Conservation (phyloP, 306 rosid species). For the Arachis hypogaea region DNA sequence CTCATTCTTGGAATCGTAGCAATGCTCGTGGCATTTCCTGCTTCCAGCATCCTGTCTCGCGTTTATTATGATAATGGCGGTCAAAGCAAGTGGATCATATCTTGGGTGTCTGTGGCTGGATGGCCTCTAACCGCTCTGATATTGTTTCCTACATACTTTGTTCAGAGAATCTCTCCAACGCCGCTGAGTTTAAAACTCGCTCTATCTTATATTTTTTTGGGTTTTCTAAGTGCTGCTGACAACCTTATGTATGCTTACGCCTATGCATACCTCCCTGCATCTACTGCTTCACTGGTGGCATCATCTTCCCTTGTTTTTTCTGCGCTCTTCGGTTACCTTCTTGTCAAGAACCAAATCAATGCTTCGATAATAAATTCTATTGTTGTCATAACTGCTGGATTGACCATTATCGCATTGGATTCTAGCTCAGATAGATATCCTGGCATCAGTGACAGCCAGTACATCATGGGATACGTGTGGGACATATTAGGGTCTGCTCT, state of each 20-base stretch:
- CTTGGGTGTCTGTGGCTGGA: slow-evolving; percentile 93
- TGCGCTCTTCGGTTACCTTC: slow-evolving; percentile 73
- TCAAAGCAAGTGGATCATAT: slow-evolving; percentile 90
- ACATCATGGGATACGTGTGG: slow-evolving; percentile 80
- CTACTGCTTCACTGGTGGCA: slow-evolving; percentile 84
- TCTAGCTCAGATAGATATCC: slow-evolving; percentile 77
- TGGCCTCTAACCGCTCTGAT: slow-evolving; percentile 84
- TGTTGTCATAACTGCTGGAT: slow-evolving; percentile 70
- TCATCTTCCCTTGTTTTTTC: slow-evolving; percentile 86
- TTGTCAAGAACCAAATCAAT: slow-evolving; percentile 74
- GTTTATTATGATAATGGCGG: slow-evolving; percentile 80
- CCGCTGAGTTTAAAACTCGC: slow-evolving; percentile 56
- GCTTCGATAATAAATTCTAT: slow-evolving; percentile 70
- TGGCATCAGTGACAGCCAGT: slow-evolving; percentile 52
- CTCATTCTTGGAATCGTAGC: slow-evolving; percentile 67
- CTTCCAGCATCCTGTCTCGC: slow-evolving; percentile 86
- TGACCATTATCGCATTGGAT: slow-evolving; percentile 83
- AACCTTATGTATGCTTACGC: slow-evolving; percentile 97
- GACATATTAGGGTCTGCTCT: slow-evolving; percentile 92
- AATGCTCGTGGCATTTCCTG: slow-evolving; percentile 93
- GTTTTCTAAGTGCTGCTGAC: slow-evolving; percentile 85
- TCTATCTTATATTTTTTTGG: slow-evolving; percentile 62
- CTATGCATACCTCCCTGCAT: slow-evolving; percentile 94
- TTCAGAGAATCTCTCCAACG: slow-evolving; percentile 60
- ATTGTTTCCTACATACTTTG: slow-evolving; percentile 63